Percentiles rank a stretch among this genome's conserved stretches.
Evolutionary conservation across 352 stramenopile genomes (phyloP).

Genomic region (Globisporangium irregulare): DNA sequence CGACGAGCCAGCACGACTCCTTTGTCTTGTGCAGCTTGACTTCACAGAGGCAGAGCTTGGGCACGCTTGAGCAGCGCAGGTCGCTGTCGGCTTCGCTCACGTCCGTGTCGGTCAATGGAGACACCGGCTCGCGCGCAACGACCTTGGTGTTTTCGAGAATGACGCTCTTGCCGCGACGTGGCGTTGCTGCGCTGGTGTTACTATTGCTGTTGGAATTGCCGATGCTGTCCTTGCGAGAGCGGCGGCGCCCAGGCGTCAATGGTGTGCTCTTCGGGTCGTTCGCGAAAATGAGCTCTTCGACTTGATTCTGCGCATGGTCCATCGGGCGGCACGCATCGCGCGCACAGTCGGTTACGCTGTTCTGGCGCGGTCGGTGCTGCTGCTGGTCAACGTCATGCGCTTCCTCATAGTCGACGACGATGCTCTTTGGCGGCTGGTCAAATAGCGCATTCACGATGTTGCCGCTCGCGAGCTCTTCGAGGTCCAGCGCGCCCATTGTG

Average conservation of each 20-base stretch:
- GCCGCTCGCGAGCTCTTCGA: conserved; percentile 44
- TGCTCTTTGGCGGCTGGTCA: conserved; percentile 24
- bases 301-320: conserved; percentile 19
- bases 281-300: conserved; percentile 12
- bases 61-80: conserved; percentile 51
- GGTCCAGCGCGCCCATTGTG: conserved; percentile 30
- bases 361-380: conserved; percentile 21
- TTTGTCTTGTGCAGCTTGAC: conserved; percentile 82
- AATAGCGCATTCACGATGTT: conserved; percentile 11
- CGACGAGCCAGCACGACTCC: conserved; percentile 96
- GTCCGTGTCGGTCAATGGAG: conserved; percentile 15
- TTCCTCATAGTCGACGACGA: conserved; percentile 67
- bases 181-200: conserved; percentile 1
- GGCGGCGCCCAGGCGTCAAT: conserved; percentile 19
- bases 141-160: conserved; percentile 19
- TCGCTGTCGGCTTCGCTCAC: conserved; percentile 22
- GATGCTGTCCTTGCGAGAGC: conserved; percentile 30
- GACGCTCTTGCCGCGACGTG: conserved; percentile 33
- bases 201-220: not conserved
- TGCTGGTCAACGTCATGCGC: conserved; percentile 16
- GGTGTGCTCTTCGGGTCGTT: not conserved
- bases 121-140: conserved; percentile 8
- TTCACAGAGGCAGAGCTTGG: conserved; percentile 79
- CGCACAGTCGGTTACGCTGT: conserved; percentile 30
- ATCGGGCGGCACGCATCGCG: conserved; percentile 43